Base-by-base conservation (phyloP, 2,329 filamentous ascomycete genomes). In the Didymella pomorum region DNA sequence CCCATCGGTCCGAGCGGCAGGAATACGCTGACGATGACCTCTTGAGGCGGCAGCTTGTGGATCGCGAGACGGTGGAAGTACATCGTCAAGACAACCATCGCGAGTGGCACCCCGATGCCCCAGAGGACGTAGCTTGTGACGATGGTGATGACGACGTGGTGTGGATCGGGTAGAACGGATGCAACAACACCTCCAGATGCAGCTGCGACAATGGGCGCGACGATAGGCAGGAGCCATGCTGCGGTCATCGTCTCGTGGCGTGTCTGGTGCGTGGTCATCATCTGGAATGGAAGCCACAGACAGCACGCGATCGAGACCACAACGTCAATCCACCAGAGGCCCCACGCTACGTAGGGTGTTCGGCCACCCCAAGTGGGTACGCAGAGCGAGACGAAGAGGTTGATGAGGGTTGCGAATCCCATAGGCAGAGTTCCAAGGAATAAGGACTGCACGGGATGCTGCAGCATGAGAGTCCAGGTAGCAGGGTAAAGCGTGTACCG, bases 41-140 rank as follows among this genome's bases (percentile, higher is more conserved):
- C 88, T 49, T 84, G 80, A 0, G 87, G 83, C 0, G 88, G 88
- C 8, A 90, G 80, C 25, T 86, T 85, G 74, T 90, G 83, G 8
- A 90, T 75, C 1, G 85, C 85, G 4, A 92, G 79, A n/a, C 88
- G 85, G 65, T 89, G 86, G 70, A 89, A 90, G 76, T 91, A 91
- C 9, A 91, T 82, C 1, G 84, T 84, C 45, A 90, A 76, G 16
- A 89, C 82, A 42, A 83, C 80, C 67, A 87, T 81, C 1, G 87
- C 84, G 54, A 91, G 76, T 0, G 83, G 84, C 0, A 83, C 79
- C 11, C 87, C 87, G 44, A 86, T 85, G 1, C 88, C 88, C 87
- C 86, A 90, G 47, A 91, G 82, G 16, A 90, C 79, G 68, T 90
- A 91, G 14, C 83, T 87, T 11, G 80, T 79, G 18, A 89, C 77